A percentile compares a stretch with the other conserved stretches of the same genome.
Conservation (phyloP, 352 stramenopile species). For the Pythium volutum region DNA sequence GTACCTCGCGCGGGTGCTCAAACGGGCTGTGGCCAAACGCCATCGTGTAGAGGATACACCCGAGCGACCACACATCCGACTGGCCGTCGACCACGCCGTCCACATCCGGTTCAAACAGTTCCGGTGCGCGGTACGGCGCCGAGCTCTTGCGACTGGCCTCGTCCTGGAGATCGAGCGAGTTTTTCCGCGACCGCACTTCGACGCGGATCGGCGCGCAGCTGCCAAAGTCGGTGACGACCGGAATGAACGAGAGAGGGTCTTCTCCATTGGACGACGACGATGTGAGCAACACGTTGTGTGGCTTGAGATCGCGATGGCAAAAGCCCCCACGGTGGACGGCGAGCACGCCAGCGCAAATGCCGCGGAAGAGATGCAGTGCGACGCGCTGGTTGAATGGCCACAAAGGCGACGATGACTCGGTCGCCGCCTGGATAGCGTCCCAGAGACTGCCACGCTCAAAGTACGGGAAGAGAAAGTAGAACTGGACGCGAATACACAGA, state of each 20-base stretch:
- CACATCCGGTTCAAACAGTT: slow-evolving; percentile 77
- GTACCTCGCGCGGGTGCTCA: slow-evolving; percentile 70
- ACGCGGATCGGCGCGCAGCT: slow-evolving; percentile 70
- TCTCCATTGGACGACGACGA: slow-evolving; percentile 59
- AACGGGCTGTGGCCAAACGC: slow-evolving; percentile 81
- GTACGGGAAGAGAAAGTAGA: slow-evolving; percentile 83
- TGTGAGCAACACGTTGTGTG: slow-evolving; percentile 79
- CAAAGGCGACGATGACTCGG: slow-evolving; percentile 64
- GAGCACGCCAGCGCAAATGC: slow-evolving; percentile 74
- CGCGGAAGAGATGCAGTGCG: slow-evolving; percentile 78
- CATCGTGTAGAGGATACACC: slow-evolving; percentile 86
- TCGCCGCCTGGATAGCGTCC: slow-evolving; percentile 64
- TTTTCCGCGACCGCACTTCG: slow-evolving; percentile 61
- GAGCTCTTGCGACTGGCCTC: slow-evolving; percentile 82
- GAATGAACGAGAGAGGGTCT: slow-evolving; percentile 71
- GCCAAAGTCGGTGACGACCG: slow-evolving; percentile 85
- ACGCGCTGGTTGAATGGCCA: slow-evolving; percentile 86
- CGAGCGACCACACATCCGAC: slow-evolving; percentile 83
- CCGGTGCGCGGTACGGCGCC: slow-evolving; percentile 75
- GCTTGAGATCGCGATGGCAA: slow-evolving; percentile 84
- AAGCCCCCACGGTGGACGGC: slow-evolving; percentile 77
- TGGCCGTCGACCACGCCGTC: slow-evolving; percentile 70
- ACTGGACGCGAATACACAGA: slow-evolving; percentile 28
- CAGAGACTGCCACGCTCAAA: slow-evolving; percentile 82
- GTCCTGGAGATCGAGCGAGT: slow-evolving; percentile 77